These are phyloP conservation scores for Immersiella caudata DNA, from an alignment of 495 filamentous ascomycete species.

Conservation along the genomic window DNA sequence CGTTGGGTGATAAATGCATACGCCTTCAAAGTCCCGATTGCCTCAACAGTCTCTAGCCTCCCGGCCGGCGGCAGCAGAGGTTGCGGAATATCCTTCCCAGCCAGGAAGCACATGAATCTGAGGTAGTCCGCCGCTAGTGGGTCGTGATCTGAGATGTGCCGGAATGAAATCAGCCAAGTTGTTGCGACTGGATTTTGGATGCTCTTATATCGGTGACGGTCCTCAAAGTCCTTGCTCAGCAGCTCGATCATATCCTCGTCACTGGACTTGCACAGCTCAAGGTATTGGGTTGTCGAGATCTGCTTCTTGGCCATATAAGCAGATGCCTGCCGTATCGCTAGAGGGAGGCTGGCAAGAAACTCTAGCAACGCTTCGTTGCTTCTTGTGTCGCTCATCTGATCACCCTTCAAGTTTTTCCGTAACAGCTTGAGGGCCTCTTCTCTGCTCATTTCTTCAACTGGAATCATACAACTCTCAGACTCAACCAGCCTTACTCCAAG, in stretches of 20 bases:
- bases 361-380: conserved; percentile 35
- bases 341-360: conserved; percentile 44
- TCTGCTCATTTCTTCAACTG: conserved; percentile 36
- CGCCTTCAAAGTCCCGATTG: conserved; percentile 35
- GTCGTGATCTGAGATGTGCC: conserved; percentile 39
- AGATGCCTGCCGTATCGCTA: conserved; percentile 54
- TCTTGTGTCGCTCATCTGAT: conserved; percentile 19
- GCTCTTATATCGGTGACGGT: conserved; percentile 31
- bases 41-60: conserved; percentile 5
- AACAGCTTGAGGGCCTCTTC: conserved; percentile 30
- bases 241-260: conserved; percentile 28
- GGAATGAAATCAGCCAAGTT: conserved; percentile 44
- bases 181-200: conserved; percentile 37
- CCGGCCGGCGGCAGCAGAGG: conserved; percentile 7
- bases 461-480: conserved; percentile 13
- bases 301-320: conserved; percentile 48
- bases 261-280: conserved; percentile 32
- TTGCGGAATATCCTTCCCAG: conserved; percentile 43
- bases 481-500: conserved; percentile 27
- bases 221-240: conserved; percentile 29
- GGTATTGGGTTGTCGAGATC: conserved; percentile 36
- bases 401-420: conserved; percentile 15
- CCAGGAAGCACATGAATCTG: conserved; percentile 44
- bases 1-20: conserved; percentile 47
- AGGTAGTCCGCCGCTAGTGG: conserved; percentile 45